Evolutionary conservation across 2,329 filamentous ascomycete genomes (phyloP), one percentile per base, ranked within the genome.

Genomic region (Piedraia hortae): DNA sequence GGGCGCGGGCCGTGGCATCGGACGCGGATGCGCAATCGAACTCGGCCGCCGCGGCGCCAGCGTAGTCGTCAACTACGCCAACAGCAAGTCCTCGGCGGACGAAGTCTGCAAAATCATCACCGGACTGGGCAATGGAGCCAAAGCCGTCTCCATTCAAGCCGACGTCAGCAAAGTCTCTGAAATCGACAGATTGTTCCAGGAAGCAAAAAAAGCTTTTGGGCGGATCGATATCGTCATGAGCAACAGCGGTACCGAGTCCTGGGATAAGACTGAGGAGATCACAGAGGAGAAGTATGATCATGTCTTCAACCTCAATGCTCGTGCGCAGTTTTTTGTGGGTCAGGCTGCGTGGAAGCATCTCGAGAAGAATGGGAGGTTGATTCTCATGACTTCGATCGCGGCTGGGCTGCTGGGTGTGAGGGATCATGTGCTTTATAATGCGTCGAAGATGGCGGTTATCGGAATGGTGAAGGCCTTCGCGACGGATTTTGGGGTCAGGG

Each of bases 291-390:
- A 70, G 45, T 72, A 62, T 40, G 66, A 73, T 42, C 62, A 66
- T 29, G 64, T 71, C 31, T 69, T 72, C 51, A 54, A 51, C 47
- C 46, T 71, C 41, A 72, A 72, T 46, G 58, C 65, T 4, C 51
- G 63, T 5, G 66, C 64, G 20, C 66, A 75, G 46, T 75, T 75
- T 53, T 75, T 77, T 43, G 68, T 77, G 23, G 70, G 68, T 10
- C 67, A 74, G 48, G 63, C 71, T 26, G 71, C 62, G 4, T 69
- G 70, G 45, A 67, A 67, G 48, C 52, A 73, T 47, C 57, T 73
- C 31, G 56, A 66, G 38, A 52, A 59, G 19, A 65, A 70, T 26
- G 72, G 72, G 14, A 56, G 71, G 20, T 59, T 80, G 34, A 68
- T 78, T 44, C 53, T 78, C 31, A 77, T 72, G 62, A 62, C 58